Conservation (phyloP, 2,329 filamentous ascomycete genomes). For the Myriosclerotinia scirpicola region DNA sequence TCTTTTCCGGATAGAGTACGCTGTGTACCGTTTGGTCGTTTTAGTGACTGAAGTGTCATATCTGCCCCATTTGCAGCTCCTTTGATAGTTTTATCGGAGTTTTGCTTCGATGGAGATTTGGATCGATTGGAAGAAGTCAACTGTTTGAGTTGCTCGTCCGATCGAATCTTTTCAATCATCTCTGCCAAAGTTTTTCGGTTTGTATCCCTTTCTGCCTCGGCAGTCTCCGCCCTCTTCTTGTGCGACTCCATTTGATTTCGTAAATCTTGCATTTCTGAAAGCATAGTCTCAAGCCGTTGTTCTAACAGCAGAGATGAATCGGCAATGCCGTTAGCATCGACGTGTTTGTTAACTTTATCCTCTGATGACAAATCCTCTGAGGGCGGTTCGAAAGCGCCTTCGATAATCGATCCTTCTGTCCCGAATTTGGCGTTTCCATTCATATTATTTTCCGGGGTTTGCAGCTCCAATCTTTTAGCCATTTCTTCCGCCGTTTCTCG, state of each 20-base stretch:
- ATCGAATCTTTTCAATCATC: conserved; percentile 81
- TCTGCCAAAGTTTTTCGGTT: conserved; percentile 76
- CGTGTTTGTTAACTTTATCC: conserved; percentile 33
- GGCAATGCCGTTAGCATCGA: conserved; percentile 79
- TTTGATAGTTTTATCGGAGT: conserved; percentile 19
- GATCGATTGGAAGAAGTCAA: conserved; percentile 31
- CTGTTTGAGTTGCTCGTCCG: conserved; percentile 53
- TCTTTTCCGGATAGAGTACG: conserved; percentile 27
- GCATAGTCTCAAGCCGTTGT: conserved; percentile 36
- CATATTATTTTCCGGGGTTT: conserved; percentile 45
- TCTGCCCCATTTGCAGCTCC: conserved; percentile 24
- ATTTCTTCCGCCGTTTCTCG: conserved; percentile 82
- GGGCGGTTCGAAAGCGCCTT: conserved; percentile 50
- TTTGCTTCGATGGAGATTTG: conserved; percentile 23
- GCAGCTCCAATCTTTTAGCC: conserved; percentile 67
- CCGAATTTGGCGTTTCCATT: conserved; percentile 45
- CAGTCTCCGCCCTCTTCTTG: conserved; percentile 73
- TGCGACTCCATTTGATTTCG: conserved; percentile 57
- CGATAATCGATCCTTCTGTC: conserved; percentile 45
- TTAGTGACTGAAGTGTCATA: conserved; percentile 22
- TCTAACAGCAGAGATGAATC: conserved; percentile 58
- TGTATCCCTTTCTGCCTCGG: conserved; percentile 73
- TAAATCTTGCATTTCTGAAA: conserved; percentile 37
- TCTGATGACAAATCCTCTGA: conserved; percentile 33
- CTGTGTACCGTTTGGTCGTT: conserved; percentile 21